Evolutionary conservation across 441 rosid species (phyloP).

Genomic region (Macaranga tanarius): DNA sequence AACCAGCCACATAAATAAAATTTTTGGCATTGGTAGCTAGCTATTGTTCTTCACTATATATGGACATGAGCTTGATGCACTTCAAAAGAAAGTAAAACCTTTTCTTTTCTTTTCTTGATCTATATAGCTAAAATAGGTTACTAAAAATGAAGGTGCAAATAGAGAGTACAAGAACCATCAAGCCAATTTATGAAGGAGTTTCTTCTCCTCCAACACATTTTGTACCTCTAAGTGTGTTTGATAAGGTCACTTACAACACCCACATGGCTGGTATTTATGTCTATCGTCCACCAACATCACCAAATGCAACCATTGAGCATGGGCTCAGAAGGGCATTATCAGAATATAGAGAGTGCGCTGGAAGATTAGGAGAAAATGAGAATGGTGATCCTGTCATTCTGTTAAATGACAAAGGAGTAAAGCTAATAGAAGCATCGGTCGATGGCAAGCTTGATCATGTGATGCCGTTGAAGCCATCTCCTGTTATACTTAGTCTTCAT

Average conservation of each 20-base stretch:
- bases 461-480: conserved; percentile 22
- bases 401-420: conserved; percentile 25
- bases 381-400: conserved; percentile 18
- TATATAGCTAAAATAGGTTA: not conserved
- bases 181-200: conserved; percentile 16
- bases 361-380: conserved; percentile 20
- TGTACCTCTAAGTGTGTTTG: conserved; percentile 18
- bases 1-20: too few species aligned
- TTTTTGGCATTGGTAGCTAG: not conserved
- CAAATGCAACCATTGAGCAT: not conserved
- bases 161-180: not conserved
- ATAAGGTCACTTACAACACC: conserved; percentile 18
- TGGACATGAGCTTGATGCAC: not conserved
- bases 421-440: conserved; percentile 8
- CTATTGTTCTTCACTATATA: not conserved
- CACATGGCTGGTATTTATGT: conserved; percentile 19
- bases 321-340: conserved; percentile 19
- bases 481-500: conserved; percentile 13
- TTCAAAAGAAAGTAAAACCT: not conserved
- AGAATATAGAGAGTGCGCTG: conserved; percentile 16
- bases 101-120: not conserved
- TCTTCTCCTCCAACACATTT: not conserved
- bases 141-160: conserved; percentile 19
- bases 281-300: conserved; percentile 17
- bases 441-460: conserved; percentile 1